Evolutionary conservation across 345 rosid species (phyloP).

Genomic region (Ceriops decandra): DNA sequence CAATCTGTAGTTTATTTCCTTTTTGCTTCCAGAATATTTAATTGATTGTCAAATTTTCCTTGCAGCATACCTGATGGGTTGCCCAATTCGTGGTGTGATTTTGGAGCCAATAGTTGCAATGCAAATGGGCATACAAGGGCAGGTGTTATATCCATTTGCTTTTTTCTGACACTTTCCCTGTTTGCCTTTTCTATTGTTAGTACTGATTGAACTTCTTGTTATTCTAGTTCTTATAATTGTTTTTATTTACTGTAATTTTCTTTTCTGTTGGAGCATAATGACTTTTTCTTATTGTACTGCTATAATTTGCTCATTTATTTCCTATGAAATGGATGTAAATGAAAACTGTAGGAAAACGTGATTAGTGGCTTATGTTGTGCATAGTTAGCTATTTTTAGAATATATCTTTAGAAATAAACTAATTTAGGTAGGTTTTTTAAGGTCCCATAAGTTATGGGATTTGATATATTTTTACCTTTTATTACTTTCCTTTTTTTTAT

Average conservation of each 20-base stretch:
- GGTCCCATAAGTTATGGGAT: no score
- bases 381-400: no score
- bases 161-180: neutral
- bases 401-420: no score
- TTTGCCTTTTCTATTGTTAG: slow-evolving; percentile 1
- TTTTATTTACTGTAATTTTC: no score
- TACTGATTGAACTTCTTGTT: neutral
- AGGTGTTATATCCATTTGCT: slow-evolving; percentile 42
- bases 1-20: neutral
- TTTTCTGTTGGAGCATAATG: neutral
- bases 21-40: slow-evolving; percentile 2
- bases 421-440: no score
- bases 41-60: slow-evolving; percentile 11
- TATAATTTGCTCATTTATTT: no score
- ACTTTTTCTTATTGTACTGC: neutral
- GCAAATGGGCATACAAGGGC: slow-evolving; percentile 96
- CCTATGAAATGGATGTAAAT: no score
- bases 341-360: no score
- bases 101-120: slow-evolving; percentile 82
- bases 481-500: no score
- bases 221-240: no score
- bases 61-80: slow-evolving; percentile 92
- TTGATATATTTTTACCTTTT: no score
- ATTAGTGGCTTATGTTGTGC: no score
- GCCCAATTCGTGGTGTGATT: slow-evolving; percentile 94